Base-by-base conservation (phyloP, 1,284 basidiomycete genomes). In the Vanrija pseudolonga region DNA sequence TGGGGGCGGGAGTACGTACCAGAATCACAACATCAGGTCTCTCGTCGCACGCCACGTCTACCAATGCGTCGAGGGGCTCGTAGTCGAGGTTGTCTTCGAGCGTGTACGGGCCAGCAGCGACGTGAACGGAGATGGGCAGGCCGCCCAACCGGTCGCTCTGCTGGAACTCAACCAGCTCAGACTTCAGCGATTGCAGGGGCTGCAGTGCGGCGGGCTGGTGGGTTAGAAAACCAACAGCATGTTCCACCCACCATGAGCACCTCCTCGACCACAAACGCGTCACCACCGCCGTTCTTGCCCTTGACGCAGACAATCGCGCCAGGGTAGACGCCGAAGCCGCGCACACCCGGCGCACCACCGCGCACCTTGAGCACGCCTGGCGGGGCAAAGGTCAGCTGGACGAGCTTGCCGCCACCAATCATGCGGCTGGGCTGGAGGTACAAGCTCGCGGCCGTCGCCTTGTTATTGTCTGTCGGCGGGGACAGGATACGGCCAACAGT, bases 251-350 rank as follows among this genome's bases (percentile, higher is more conserved):
- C 92, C 64, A 86, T 80, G 37, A 97, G 74, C 14, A 97, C 80
- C 68, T 98, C 92, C 23, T 84, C 84, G 0, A 88, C 93, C 15
- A 85, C 80, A 70, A 97, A 98, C 72, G 84, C 85, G 3, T 84
- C 86, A 5, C 90, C 93, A 1, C 91, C 90, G 2, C 92, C 93
- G 72, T 98, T 98, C 66, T 84, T 83, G 0, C 96, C 96, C 62
- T 85, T 88, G n/a, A 97, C 71, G 3, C 88, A 90, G 0, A 89
- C 86, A 45, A 98, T 85, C 39, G 87, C 86, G 2, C 96, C 96
- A 0, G 93, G 91, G 69, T 94, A 98, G 28, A 98, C 71, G 0
- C 88, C 86, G 19, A 87, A 78, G 0, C 85, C 84, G n/a, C 83
- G 83, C 20, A 83, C 78, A 5, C 85, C 86, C 6, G 82, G 73